Percentiles rank a stretch among this genome's conserved stretches.
Conservation (phyloP, 768 basidiomycete species). For the Coprinopsis sp. region DNA sequence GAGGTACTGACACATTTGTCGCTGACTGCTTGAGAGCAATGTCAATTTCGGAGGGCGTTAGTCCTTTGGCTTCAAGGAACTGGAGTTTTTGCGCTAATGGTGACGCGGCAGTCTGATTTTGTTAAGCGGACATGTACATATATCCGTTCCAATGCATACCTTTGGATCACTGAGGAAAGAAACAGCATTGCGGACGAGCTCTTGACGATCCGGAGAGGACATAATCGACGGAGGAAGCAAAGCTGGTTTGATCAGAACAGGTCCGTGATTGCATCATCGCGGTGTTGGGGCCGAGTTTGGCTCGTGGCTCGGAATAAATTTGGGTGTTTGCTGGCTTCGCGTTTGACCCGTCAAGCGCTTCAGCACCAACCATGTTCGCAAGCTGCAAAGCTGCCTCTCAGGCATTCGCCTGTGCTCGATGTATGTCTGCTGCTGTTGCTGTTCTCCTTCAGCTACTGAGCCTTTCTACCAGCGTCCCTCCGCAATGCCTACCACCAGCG, state of each 20-base stretch:
- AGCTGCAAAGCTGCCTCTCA: conserved; percentile 47
- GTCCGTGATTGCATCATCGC: too few species aligned
- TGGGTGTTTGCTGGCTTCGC: conserved; percentile 12
- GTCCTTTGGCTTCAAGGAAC: conserved; percentile 94
- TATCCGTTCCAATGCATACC: conserved; percentile 29
- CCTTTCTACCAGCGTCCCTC: conserved; percentile 25
- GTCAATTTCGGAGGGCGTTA: conserved; percentile 81
- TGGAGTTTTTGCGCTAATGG: conserved; percentile 80
- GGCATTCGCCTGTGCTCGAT: conserved; percentile 40
- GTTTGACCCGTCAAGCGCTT: conserved; percentile 17
- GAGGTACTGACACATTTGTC: conserved; percentile 16
- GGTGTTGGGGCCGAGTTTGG: neutral
- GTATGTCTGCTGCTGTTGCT: conserved; percentile 25
- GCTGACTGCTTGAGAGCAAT: conserved; percentile 68
- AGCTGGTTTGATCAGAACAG: too few species aligned
- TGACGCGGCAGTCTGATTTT: conserved; percentile 63
- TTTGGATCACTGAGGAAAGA: conserved; percentile 83
- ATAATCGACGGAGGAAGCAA: conserved; percentile 26
- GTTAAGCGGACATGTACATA: neutral
- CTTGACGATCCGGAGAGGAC: conserved; percentile 56
- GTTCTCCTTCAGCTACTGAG: conserved; percentile 1
- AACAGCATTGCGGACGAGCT: conserved; percentile 78
- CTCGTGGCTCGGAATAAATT: conserved; percentile 20
- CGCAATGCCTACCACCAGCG: conserved; percentile 37
- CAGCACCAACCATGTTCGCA: conserved; percentile 49